Conservation (phyloP, 805 yeast species). For the Saturnispora diversa region DNA sequence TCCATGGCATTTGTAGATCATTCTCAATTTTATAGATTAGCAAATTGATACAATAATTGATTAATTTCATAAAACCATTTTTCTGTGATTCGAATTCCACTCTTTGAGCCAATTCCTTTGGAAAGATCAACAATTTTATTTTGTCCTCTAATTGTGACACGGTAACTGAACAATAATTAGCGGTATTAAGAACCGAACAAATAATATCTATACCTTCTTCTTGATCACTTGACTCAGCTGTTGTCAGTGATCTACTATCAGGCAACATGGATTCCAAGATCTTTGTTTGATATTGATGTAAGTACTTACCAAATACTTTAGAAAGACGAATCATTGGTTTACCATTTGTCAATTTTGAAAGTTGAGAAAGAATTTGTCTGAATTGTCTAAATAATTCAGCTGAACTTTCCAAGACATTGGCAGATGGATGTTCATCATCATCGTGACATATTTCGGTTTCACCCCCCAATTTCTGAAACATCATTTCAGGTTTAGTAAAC, state of each 20-base stretch:
- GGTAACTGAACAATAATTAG: slow-evolving; percentile 80
- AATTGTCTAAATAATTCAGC: slow-evolving; percentile 79
- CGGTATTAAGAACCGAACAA: slow-evolving; percentile 73
- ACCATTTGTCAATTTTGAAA: slow-evolving; percentile 50
- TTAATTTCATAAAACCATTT: slow-evolving; percentile 47
- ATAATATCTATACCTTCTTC: slow-evolving; percentile 58
- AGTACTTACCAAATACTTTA: slow-evolving; percentile 55
- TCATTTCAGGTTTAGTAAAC: slow-evolving; percentile 50
- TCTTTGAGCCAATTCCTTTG: slow-evolving; percentile 31
- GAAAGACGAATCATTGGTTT: slow-evolving; percentile 44
- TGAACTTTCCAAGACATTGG: slow-evolving; percentile 71
- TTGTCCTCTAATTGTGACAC: slow-evolving; percentile 68
- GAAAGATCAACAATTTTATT: slow-evolving; percentile 32
- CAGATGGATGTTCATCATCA: slow-evolving; percentile 17
- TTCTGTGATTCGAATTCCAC: slow-evolving; percentile 50
- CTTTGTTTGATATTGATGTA: slow-evolving; percentile 48
- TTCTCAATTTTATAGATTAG: slow-evolving; percentile 50
- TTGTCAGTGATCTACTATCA: slow-evolving; percentile 23
- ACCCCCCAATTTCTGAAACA: slow-evolving; percentile 34
- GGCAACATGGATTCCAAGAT: slow-evolving; percentile 46
- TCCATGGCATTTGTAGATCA: slow-evolving; percentile 67
- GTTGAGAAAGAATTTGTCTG: slow-evolving; percentile 63
- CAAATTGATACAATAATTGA: slow-evolving; percentile 48
- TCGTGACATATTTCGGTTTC: slow-evolving; percentile 6
- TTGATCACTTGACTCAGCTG: slow-evolving; percentile 31